Conservation (phyloP, 345 rosid genomes). For the Isatis tinctoria region DNA sequence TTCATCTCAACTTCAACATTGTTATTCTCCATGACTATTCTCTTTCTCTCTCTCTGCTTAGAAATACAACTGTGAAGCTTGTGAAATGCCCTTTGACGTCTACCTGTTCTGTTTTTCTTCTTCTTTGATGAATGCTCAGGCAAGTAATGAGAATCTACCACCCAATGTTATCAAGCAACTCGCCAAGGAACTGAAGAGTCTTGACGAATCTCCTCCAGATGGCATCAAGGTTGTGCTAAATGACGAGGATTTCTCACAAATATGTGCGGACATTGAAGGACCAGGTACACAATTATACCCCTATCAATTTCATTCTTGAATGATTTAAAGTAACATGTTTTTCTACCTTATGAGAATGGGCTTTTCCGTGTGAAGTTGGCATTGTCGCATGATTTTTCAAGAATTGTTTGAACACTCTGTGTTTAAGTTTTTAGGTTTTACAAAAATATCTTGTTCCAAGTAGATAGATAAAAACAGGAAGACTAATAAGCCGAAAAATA, state of each 20-base stretch:
- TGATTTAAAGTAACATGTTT: conserved; percentile 10
- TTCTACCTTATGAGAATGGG: conserved; percentile 84
- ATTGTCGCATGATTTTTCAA: conserved; percentile 81
- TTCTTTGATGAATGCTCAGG: conserved; percentile 40
- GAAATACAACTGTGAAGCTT: neutral
- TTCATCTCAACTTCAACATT: conserved; percentile 67
- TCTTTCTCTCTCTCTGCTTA: neutral
- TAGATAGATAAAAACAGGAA: too few relatives aligned
- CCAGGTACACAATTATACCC: conserved; percentile 56
- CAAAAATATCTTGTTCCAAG: too few relatives aligned
- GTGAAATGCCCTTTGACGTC: neutral
- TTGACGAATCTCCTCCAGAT: conserved; percentile 96
- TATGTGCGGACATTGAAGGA: conserved; percentile 98
- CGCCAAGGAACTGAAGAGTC: conserved; percentile 90
- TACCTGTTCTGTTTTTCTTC: neutral
- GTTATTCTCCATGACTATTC: neutral
- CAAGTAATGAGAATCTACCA: conserved; percentile 96
- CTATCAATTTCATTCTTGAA: neutral
- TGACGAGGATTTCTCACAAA: conserved; percentile 86
- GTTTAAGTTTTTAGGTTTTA: too few relatives aligned
- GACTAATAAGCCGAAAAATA: too few relatives aligned
- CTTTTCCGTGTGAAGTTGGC: conserved; percentile 93
- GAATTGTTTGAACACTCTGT: too few relatives aligned
- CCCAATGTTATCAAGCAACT: conserved; percentile 97
- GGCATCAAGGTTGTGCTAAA: conserved; percentile 96